Evolutionary conservation across 1,284 basidiomycete genomes (phyloP).

Genomic region (Dichomitus squalens): DNA sequence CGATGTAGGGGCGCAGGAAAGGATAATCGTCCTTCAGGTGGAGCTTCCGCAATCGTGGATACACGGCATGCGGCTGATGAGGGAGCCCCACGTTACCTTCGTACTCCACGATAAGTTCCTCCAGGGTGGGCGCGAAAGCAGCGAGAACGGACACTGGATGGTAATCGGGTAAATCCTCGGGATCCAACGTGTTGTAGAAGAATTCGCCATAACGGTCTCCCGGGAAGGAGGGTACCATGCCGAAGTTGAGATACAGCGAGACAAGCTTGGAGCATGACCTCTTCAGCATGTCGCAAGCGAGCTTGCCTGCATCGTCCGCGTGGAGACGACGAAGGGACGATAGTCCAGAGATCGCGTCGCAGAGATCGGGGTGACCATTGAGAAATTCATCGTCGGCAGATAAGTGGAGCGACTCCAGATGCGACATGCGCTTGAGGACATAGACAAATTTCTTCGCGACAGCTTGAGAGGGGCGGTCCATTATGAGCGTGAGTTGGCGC

Average conservation of each 20-base stretch:
- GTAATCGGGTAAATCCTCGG: not conserved
- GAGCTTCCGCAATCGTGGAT: not conserved
- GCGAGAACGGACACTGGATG: not conserved
- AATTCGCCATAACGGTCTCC: too few relatives aligned
- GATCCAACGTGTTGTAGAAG: not conserved
- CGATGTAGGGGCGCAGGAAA: conserved; percentile 1
- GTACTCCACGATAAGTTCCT: not conserved
- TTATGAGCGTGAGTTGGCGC: not conserved
- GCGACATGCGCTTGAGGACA: not conserved
- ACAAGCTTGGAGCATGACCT: not conserved
- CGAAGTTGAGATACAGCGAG: not conserved
- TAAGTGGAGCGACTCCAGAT: not conserved
- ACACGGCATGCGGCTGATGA: not conserved
- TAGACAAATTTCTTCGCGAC: not conserved
- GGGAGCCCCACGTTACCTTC: not conserved
- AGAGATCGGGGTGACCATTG: not conserved
- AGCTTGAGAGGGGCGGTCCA: not conserved
- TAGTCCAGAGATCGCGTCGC: not conserved
- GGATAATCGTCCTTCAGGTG: conserved; percentile 6
- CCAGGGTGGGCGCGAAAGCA: conserved; percentile 1
- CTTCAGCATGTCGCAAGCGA: not conserved
- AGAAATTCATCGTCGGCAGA: not conserved
- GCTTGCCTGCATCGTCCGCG: not conserved
- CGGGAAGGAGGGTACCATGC: too few relatives aligned
- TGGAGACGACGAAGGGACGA: not conserved